Evolutionary conservation across 2,329 filamentous ascomycete species (phyloP).

Genomic region (Leptographium radiaticola): DNA sequence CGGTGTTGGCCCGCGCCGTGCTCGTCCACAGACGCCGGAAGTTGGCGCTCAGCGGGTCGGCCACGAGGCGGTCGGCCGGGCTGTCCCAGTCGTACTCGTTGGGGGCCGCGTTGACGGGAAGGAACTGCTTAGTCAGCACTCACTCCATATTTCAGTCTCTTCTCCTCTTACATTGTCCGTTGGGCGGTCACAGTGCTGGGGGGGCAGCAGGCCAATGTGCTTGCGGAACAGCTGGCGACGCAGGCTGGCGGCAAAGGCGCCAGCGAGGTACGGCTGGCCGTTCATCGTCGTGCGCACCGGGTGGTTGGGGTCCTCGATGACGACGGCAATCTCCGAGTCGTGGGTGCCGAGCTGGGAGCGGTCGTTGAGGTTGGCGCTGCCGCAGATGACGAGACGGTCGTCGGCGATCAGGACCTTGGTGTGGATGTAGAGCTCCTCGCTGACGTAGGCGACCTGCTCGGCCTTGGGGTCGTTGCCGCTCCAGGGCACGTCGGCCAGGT

Average conservation of each 20-base stretch:
- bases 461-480: conserved; percentile 24
- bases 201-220: conserved; percentile 68
- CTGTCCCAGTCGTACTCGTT: conserved; percentile 67
- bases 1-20: conserved; percentile 66
- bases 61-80: conserved; percentile 52
- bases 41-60: conserved; percentile 56
- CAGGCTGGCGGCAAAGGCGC: conserved; percentile 62
- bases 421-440: conserved; percentile 50
- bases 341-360: conserved; percentile 69
- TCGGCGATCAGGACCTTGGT: conserved; percentile 69
- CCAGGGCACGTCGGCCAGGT: conserved; percentile 37
- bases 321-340: conserved; percentile 78
- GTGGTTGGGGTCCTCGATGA: conserved; percentile 62
- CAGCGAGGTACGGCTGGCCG: conserved; percentile 55
- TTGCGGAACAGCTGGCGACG: conserved; percentile 79
- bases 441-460: conserved; percentile 49
- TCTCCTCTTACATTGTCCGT: conserved; percentile 47
- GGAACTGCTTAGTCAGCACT: conserved; percentile 31
- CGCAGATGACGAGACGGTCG: conserved; percentile 70
- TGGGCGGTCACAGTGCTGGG: conserved; percentile 54
- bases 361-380: conserved; percentile 47
- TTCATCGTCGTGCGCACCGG: conserved; percentile 62
- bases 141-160: no score
- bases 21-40: conserved; percentile 61
- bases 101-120: conserved; percentile 50